phyloP scores from a whole-genome alignment of 345 rosid genomes.

The Syzygium oleosum region DNA sequence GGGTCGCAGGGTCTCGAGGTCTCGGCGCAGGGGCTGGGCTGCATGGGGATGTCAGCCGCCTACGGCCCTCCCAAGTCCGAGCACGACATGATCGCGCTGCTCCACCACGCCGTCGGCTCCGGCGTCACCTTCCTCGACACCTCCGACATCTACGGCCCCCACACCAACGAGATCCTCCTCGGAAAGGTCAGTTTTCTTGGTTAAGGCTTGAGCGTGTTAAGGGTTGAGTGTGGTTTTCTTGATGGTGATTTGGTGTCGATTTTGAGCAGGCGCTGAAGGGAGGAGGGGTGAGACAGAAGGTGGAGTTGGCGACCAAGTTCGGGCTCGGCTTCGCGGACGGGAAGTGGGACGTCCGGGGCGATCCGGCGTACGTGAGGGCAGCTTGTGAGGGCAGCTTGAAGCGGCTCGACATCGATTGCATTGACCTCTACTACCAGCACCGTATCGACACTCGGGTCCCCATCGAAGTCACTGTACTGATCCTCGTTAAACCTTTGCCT shows the following conservation, averaged over 20 bases:
- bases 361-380: constrained; percentile 44
- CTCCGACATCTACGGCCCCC: constrained; percentile 37
- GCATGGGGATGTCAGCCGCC: constrained; percentile 28
- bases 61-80: constrained; percentile 48
- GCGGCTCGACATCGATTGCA: constrained; percentile 37
- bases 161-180: neutral
- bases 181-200: neutral
- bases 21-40: neutral
- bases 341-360: constrained; percentile 23
- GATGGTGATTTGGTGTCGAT: neutral
- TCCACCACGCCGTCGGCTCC: constrained; percentile 33
- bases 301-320: constrained; percentile 55
- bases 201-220: neutral
- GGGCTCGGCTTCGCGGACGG: constrained; percentile 20
- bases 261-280: constrained; percentile 43
- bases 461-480: constrained; percentile 43
- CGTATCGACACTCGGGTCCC: constrained; percentile 46
- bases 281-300: constrained; percentile 38
- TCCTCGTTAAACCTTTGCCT: neutral
- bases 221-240: neutral
- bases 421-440: constrained; percentile 68
- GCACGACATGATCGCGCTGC: constrained; percentile 33
- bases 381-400: constrained; percentile 59
- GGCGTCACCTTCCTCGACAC: constrained; percentile 50
- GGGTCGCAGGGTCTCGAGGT: neutral